phyloP scores from a whole-genome alignment of 2,329 filamentous ascomycete species.

The Verticillium dahliae region DNA sequence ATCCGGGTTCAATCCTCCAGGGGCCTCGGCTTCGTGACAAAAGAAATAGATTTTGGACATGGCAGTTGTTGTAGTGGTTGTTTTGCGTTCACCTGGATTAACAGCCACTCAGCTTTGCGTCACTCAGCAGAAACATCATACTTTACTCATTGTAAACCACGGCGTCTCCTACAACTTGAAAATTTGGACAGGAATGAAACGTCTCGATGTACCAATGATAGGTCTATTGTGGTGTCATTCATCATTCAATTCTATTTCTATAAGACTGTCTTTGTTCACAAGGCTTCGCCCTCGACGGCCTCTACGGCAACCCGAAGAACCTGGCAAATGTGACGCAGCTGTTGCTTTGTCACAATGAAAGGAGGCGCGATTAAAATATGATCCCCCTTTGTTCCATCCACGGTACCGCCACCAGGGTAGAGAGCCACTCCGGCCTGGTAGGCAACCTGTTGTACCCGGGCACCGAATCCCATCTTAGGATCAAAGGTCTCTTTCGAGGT shows the following conservation, averaged over 20 bases:
- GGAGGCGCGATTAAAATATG: constrained; percentile 65
- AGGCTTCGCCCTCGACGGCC: not conserved
- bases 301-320: not conserved
- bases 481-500: constrained; percentile 28
- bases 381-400: constrained; percentile 56
- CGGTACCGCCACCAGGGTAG: constrained; percentile 55
- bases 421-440: constrained; percentile 15
- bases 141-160: no score
- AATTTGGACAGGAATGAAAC: no score
- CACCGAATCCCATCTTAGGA: constrained; percentile 15
- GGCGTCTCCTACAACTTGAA: no score
- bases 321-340: not conserved
- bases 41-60: no score
- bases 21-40: no score
- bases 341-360: constrained; percentile 47
- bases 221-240: no score
- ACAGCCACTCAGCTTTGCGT: no score
- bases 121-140: no score
- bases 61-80: no score
- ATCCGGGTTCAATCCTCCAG: no score
- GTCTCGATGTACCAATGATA: no score
- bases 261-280: not conserved
- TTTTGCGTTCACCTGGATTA: no score
- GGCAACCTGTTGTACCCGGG: constrained; percentile 19
- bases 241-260: not conserved